Base-by-base conservation (phyloP, 2,329 filamentous ascomycete genomes). In the Neopestalotiopsis sp. region DNA sequence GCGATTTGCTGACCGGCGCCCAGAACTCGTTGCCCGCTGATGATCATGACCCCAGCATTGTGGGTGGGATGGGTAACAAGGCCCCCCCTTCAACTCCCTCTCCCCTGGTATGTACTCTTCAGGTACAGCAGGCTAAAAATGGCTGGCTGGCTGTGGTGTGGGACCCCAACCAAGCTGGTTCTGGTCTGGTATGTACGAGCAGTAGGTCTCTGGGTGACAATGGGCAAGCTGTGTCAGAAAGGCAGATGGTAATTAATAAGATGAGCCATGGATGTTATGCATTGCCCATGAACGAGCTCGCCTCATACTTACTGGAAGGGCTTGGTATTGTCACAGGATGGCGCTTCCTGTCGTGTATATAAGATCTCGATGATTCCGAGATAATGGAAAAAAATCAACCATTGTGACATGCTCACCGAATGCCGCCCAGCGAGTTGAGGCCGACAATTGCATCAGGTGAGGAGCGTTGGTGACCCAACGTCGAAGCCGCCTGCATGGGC, bases 21-120 rank as follows among this genome's bases (percentile, higher is more conserved):
- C 17, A 38, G 38, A 7, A 49, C n/a, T 64, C 40, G 61, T 38
- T 40, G 34, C 20, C 38, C 34, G 59, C 57, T 59, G 59, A 30
- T 64, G 61, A 64, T 64, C 61, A 64, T 52, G 61, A 64, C 61
- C 61, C 61, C 61, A 52, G 61, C 61, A 49, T 64, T 49, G 61
- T 64, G 38, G 61, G 28, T 64, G 61, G 61, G 57, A 28, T 45
- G 42, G 61, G 59, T 40, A 13, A n/a, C 14, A 28, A 40, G 28
- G 30, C 57, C 13, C 57, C 20, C 20, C 57, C 24, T 28, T 28
- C 24, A 28, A 28, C 30, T 14, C 34, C 4, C 30, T 12, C 57
- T n/a, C 57, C 57, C 57, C 24, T 59, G 24, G n/a, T 38, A 64
- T 64, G 61, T 64, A 64, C 61, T 49, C 61, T 5, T 49, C 61